phyloP scores from a whole-genome alignment of 1,139 yeast genomes.

The Candida sojae region DNA sequence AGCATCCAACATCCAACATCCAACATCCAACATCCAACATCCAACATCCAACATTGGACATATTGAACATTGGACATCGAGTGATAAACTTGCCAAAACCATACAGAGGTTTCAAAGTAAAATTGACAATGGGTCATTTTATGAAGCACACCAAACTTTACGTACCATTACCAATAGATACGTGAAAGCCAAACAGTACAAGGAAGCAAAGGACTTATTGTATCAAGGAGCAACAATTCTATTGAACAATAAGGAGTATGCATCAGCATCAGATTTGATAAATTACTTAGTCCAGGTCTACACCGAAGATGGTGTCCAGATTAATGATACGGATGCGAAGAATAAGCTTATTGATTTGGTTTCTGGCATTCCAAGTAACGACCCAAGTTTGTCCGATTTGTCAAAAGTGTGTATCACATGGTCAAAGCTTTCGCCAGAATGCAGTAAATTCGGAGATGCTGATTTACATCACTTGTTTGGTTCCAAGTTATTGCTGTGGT shows the following conservation, averaged over 20 bases:
- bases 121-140: conserved; percentile 73
- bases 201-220: conserved; percentile 72
- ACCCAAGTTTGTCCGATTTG: conserved; percentile 52
- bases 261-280: conserved; percentile 81
- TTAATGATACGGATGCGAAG: conserved; percentile 40
- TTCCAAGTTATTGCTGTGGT: conserved; percentile 47
- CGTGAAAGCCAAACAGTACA: conserved; percentile 65
- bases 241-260: conserved; percentile 68
- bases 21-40: too few relatives aligned
- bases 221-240: conserved; percentile 70
- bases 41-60: too few relatives aligned
- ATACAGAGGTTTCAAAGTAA: conserved; percentile 66
- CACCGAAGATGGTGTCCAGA: conserved; percentile 45
- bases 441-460: conserved; percentile 67
- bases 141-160: conserved; percentile 94
- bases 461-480: conserved; percentile 79
- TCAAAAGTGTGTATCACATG: conserved; percentile 67
- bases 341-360: conserved; percentile 37
- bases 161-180: conserved; percentile 86
- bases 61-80: too few relatives aligned
- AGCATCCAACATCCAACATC: too few relatives aligned
- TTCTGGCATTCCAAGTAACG: conserved; percentile 56
- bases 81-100: conserved; percentile 57
- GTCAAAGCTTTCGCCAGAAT: conserved; percentile 49
- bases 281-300: conserved; percentile 71